A percentile compares a stretch with the other conserved stretches of the same genome.
Evolutionary conservation across 1,284 basidiomycete genomes (phyloP).

Genomic region (Heliocybe sulcata): DNA sequence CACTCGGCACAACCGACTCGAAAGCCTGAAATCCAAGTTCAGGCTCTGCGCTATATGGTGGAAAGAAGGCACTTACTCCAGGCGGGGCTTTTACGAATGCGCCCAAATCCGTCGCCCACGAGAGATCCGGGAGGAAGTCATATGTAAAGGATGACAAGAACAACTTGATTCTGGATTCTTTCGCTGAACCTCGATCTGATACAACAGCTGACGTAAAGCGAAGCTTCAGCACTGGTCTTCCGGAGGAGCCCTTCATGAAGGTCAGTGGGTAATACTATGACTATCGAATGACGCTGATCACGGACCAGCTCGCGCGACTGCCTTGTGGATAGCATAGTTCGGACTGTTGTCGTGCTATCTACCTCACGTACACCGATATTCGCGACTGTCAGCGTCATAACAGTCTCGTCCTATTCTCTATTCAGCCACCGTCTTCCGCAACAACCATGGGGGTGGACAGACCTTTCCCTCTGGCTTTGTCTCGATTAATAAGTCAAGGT

Average conservation of each 20-base stretch:
- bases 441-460: conserved; percentile 2
- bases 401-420: conserved; percentile 55
- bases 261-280: conserved; percentile 1
- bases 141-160: conserved; percentile 62
- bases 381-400: conserved; percentile 55
- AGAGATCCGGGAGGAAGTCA: conserved; percentile 55
- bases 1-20: conserved; percentile 88
- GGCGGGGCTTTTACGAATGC: conserved; percentile 80
- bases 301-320: conserved; percentile 48
- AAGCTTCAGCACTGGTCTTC: conserved; percentile 52
- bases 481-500: conserved; percentile 60
- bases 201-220: conserved; percentile 63
- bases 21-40: conserved; percentile 54
- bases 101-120: conserved; percentile 60
- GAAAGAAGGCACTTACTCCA: conserved; percentile 51
- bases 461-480: conserved; percentile 68
- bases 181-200: conserved; percentile 53
- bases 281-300: conserved; percentile 8
- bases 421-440: not conserved
- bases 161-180: conserved; percentile 74
- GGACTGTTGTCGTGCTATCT: conserved; percentile 23
- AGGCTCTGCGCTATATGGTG: not conserved
- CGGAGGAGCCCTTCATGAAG: not conserved
- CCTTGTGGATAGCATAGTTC: conserved; percentile 43
- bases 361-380: conserved; percentile 51